phyloP scores from a whole-genome alignment of 352 stramenopile species.

The Thalassiosira exigua region DNA sequence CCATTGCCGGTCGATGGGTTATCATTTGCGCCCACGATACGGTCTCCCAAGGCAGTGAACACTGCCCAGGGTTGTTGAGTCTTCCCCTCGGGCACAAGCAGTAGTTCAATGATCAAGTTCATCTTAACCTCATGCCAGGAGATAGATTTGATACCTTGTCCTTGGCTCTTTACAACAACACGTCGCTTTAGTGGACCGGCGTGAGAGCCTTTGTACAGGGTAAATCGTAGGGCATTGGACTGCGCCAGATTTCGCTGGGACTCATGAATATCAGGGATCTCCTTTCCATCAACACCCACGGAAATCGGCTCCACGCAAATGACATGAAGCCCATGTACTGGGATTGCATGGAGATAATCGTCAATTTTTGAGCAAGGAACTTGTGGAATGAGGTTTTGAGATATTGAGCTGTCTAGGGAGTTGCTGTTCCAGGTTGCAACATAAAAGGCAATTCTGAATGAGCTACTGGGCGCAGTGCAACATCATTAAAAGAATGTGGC shows the following conservation, averaged over 20 bases:
- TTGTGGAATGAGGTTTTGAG: constrained; percentile 10
- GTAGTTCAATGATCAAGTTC: constrained; percentile 37
- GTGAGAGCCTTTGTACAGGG: constrained; percentile 45
- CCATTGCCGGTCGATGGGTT: background rate
- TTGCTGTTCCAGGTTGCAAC: constrained; percentile 9
- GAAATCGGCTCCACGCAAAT: constrained; percentile 48
- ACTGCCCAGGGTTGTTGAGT: constrained; percentile 65
- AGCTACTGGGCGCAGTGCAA: too few relatives aligned
- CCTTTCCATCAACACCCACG: constrained; percentile 15
- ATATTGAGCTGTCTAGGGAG: background rate
- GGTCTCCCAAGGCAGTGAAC: constrained; percentile 59
- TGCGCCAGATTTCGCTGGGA: constrained; percentile 5
- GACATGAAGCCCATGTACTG: constrained; percentile 57
- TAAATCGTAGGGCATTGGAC: constrained; percentile 36
- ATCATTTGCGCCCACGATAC: constrained; percentile 42
- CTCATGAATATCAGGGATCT: constrained; percentile 15
- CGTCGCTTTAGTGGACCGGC: constrained; percentile 12
- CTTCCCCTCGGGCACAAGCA: constrained; percentile 21
- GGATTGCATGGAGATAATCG: constrained; percentile 58
- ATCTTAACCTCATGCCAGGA: constrained; percentile 37
- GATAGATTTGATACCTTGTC: constrained; percentile 15
- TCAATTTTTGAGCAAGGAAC: constrained; percentile 55
- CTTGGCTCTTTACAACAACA: constrained; percentile 2
- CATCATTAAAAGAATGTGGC: too few relatives aligned
- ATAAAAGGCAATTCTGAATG: background rate